These are phyloP conservation scores for Mycena filopes DNA, from an alignment of 768 basidiomycete genomes.

Conservation along the genomic window DNA sequence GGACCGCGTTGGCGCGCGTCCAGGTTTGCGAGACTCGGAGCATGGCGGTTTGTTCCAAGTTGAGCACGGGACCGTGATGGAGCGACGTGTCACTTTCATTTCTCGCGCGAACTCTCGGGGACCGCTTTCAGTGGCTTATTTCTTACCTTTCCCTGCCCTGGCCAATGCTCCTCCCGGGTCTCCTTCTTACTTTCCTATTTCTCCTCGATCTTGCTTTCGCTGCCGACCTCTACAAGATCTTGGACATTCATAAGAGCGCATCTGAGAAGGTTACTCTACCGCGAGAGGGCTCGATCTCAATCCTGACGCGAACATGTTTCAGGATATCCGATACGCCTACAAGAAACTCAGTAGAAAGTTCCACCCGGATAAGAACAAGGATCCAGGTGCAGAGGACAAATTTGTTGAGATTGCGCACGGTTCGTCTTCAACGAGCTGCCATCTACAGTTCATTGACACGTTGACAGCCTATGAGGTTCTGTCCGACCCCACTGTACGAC, in stretches of 20 bases:
- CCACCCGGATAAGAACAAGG: constrained; percentile 97
- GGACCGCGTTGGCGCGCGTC: not conserved
- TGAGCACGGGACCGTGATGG: no score
- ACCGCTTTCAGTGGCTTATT: no score
- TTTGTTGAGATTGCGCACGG: constrained; percentile 95
- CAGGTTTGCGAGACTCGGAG: not conserved
- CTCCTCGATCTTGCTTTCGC: constrained; percentile 56
- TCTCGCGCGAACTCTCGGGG: constrained; percentile 13
- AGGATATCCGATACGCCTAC: constrained; percentile 91
- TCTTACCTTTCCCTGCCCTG: no score
- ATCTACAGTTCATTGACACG: constrained; percentile 4
- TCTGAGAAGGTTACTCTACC: constrained; percentile 61
- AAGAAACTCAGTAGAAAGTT: constrained; percentile 88
- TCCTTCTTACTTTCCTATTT: constrained; percentile 50
- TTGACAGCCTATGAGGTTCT: constrained; percentile 91
- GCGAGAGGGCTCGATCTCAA: no score
- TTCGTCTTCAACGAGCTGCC: constrained; percentile 46
- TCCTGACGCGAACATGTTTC: no score
- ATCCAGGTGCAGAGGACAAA: constrained; percentile 79
- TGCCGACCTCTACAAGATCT: constrained; percentile 82
- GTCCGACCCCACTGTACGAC: constrained; percentile 79
- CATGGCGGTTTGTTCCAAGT: not conserved
- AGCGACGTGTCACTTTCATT: not conserved
- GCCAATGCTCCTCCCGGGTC: constrained; percentile 45
- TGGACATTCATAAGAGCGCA: constrained; percentile 84